These are phyloP conservation scores for Pyricularia pennisetigena DNA, from an alignment of 2,329 filamentous ascomycete species.

Conservation along the genomic window DNA sequence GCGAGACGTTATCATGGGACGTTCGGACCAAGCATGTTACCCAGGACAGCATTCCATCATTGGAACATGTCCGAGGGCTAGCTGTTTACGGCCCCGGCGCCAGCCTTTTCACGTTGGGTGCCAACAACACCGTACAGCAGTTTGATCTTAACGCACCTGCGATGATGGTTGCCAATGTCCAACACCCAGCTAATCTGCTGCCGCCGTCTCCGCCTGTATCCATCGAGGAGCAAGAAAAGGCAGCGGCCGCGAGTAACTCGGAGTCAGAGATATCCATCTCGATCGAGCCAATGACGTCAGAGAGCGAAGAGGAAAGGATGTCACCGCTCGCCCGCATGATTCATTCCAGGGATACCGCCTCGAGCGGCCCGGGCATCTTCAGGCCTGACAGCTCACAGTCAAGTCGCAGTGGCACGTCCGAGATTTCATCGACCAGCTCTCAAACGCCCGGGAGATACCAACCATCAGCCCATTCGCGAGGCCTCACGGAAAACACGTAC, in stretches of 20 bases:
- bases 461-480: conserved; percentile 41
- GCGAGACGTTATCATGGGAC: conserved; percentile 92
- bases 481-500: conserved; percentile 53
- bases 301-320: conserved; percentile 68
- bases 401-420: conserved; percentile 52
- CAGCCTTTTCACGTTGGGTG: conserved; percentile 83
- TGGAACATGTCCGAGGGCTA: conserved; percentile 71
- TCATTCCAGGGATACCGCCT: conserved; percentile 40
- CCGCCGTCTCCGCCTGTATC: conserved; percentile 78
- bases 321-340: conserved; percentile 68
- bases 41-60: conserved; percentile 77
- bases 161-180: conserved; percentile 74
- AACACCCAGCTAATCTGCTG: conserved; percentile 70
- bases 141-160: conserved; percentile 83
- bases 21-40: conserved; percentile 96
- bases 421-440: conserved; percentile 44
- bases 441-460: conserved; percentile 39
- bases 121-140: conserved; percentile 84
- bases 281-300: conserved; percentile 50
- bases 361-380: background rate
- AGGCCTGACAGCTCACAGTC: conserved; percentile 48
- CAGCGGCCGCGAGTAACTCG: conserved; percentile 37
- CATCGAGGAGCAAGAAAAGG: conserved; percentile 58
- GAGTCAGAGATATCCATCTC: conserved; percentile 47
- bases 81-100: conserved; percentile 85